phyloP scores from a whole-genome alignment of 331 rosid genomes.

The Quercus lobata region DNA sequence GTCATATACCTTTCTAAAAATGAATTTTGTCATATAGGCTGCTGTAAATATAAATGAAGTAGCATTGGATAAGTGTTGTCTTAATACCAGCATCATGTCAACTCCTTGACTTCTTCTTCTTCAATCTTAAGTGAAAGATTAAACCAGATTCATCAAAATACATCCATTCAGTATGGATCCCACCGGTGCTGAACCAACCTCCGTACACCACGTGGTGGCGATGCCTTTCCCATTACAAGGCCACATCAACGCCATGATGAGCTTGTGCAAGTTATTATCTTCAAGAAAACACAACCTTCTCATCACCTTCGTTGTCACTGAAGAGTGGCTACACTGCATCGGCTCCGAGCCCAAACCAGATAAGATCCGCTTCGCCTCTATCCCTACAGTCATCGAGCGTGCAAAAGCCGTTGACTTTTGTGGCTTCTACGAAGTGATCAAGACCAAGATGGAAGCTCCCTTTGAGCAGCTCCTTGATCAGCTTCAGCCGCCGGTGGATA shows the following conservation, averaged over 20 bases:
- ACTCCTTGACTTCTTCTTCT: no score
- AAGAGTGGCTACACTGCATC: constrained; percentile 42
- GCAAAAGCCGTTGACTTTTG: constrained; percentile 28
- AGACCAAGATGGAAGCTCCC: constrained; percentile 57
- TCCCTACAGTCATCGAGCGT: constrained; percentile 29
- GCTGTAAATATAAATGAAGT: no score
- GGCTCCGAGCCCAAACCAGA: constrained; percentile 33
- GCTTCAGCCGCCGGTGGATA: constrained; percentile 25
- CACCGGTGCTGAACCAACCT: neutral
- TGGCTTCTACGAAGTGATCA: constrained; percentile 38
- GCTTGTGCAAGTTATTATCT: constrained; percentile 29
- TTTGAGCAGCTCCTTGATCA: constrained; percentile 37
- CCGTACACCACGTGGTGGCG: constrained; percentile 27
- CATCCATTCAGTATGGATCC: neutral
- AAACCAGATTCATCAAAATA: no score
- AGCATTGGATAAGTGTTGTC: no score
- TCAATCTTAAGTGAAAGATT: no score
- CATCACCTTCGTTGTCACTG: constrained; percentile 37
- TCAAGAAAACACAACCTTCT: constrained; percentile 6
- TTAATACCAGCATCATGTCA: no score
- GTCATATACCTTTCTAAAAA: no score
- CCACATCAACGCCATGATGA: constrained; percentile 43
- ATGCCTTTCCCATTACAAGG: constrained; percentile 32
- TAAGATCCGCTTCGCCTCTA: constrained; percentile 24
- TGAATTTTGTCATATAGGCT: no score